Percentiles rank a stretch among this genome's conserved stretches.
Conservation (phyloP, 78 protist genomes). For the Emiliania huxleyi region DNA sequence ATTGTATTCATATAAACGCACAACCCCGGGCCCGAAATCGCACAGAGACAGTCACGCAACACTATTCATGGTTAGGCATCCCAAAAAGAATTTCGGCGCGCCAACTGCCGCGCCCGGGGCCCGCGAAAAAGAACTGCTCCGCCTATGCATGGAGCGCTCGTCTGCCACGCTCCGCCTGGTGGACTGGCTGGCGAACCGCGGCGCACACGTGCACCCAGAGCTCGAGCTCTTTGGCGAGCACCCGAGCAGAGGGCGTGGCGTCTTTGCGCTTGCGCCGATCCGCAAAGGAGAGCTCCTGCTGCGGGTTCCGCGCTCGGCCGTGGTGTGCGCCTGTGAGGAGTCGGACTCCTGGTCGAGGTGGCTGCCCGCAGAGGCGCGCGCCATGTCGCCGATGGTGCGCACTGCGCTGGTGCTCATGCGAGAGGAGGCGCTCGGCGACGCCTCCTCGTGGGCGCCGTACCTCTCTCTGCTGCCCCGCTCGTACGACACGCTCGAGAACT, state of each 20-base stretch:
- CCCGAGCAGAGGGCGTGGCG: not conserved
- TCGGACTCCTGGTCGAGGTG: not conserved
- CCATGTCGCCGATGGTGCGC: not conserved
- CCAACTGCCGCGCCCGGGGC: too few relatives aligned
- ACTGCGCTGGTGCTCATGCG: not conserved
- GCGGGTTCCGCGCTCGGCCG: not conserved
- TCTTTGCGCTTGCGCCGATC: not conserved
- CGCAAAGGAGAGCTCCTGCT: not conserved
- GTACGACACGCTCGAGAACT: slow-evolving; percentile 4
- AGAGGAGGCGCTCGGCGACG: not conserved
- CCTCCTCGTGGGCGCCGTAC: not conserved
- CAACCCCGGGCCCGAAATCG: too few relatives aligned
- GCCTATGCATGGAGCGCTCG: too few relatives aligned
- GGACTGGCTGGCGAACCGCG: not conserved
- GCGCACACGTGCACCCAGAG: not conserved
- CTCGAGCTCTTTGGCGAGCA: not conserved
- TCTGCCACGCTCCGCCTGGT: too few relatives aligned
- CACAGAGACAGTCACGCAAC: too few relatives aligned
- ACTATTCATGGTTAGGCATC: too few relatives aligned
- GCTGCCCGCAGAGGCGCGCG: not conserved
- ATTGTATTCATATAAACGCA: too few relatives aligned
- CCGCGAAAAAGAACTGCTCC: too few relatives aligned
- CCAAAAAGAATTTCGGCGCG: too few relatives aligned
- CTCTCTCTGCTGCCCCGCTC: not conserved
- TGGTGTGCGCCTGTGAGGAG: not conserved